These are phyloP conservation scores for Aspergillus affinis DNA, from an alignment of 495 filamentous ascomycete genomes.

Conservation along the genomic window DNA sequence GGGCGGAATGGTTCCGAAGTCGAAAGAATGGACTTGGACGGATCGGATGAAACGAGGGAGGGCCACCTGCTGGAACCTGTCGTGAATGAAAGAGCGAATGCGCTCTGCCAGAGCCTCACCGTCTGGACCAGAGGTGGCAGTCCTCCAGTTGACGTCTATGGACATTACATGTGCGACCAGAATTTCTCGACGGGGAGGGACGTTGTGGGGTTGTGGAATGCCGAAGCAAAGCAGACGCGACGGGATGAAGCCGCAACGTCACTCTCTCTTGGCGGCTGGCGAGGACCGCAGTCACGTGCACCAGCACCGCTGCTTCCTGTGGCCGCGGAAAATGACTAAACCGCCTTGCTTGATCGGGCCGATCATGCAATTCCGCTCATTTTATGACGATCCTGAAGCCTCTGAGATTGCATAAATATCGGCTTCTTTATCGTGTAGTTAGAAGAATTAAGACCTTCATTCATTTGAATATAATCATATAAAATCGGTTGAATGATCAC, in stretches of 20 bases:
- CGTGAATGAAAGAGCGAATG: conserved; percentile 92
- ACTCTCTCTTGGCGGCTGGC: background rate
- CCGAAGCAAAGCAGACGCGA: background rate
- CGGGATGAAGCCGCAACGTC: conserved; percentile 1
- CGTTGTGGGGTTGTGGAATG: background rate
- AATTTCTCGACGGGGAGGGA: background rate
- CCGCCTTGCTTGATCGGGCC: too few species aligned
- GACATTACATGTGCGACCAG: conserved; percentile 68
- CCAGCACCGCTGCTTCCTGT: background rate
- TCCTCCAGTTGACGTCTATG: conserved; percentile 94
- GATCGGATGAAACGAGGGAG: conserved; percentile 95
- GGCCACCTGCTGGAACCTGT: conserved; percentile 86
- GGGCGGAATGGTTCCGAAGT: conserved; percentile 81
- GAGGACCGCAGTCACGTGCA: background rate
- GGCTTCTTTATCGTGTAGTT: too few species aligned
- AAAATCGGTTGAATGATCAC: too few species aligned
- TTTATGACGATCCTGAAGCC: too few species aligned
- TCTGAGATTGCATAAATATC: too few species aligned
- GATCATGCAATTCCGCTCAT: too few species aligned
- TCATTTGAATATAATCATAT: too few species aligned
- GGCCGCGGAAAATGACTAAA: too few species aligned
- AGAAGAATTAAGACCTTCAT: too few species aligned
- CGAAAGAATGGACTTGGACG: conserved; percentile 90
- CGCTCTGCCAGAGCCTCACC: conserved; percentile 76
- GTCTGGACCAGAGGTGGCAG: conserved; percentile 84